Percentiles rank a stretch among this genome's conserved stretches.
phyloP scores from a whole-genome alignment of 305 asterid genomes.

The Nicotiana rustica region DNA sequence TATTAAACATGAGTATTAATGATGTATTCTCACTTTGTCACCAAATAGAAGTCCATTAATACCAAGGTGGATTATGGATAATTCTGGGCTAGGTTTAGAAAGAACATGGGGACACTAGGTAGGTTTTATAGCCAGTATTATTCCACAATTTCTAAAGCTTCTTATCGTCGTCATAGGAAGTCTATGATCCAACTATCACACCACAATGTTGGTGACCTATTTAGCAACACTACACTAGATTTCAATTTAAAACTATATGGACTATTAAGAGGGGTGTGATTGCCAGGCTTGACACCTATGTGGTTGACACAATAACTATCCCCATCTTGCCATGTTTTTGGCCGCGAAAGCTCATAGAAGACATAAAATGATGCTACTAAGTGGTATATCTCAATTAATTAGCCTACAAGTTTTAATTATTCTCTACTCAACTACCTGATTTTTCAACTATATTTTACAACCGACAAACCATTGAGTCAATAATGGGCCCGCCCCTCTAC shows the following conservation, averaged over 20 bases:
- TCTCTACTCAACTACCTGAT: not conserved
- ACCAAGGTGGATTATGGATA: not conserved
- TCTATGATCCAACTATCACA: not conserved
- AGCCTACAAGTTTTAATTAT: not conserved
- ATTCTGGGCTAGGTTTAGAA: not conserved
- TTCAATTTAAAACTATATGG: not conserved
- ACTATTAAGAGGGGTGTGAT: not conserved
- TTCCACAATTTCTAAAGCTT: not conserved
- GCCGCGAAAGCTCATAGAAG: not conserved
- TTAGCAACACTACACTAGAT: not conserved
- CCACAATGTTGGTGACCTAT: not conserved
- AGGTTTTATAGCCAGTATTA: not conserved
- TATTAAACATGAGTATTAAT: not conserved
- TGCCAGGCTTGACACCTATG: not conserved
- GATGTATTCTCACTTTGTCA: not conserved
- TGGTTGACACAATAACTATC: not conserved
- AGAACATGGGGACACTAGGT: not conserved
- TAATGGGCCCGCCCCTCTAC: not conserved
- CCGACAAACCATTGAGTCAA: not conserved
- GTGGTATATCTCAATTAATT: not conserved
- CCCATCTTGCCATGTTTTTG: not conserved
- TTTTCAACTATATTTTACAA: not conserved
- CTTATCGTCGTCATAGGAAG: not conserved
- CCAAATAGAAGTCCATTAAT: not conserved
- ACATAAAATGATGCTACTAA: not conserved